Base-by-base conservation (phyloP, 129 eudicot genomes). In the Lactuca saligna region DNA sequence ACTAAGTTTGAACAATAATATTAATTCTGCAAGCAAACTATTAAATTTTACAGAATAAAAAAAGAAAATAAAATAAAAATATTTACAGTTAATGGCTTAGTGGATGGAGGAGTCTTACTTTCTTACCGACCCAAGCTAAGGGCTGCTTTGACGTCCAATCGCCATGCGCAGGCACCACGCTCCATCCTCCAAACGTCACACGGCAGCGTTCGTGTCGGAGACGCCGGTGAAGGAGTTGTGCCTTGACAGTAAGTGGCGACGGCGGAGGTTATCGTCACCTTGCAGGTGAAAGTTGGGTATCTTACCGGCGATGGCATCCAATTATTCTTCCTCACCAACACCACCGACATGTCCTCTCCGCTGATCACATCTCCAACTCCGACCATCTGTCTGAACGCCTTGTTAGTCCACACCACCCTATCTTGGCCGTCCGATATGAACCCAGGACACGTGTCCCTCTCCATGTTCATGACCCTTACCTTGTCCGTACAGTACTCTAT, bases 141-240 rank as follows among this genome's bases (percentile, higher is more conserved):
- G 3, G 97, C 97, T 10, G 95, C 97, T 38, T 86, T 69, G 3
- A 85, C 80, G 42, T 90, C 97, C 62, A 90, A 56, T 78, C 95
- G 81, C 97, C 95, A 90, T 66, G 95, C 97, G 85, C 75, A 82
- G 4, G 79, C 87, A n/a, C 97, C 97, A 38, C 68, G 17, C n/a
- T 77, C 76, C 97, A 90, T 70, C 77, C 80, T 81, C 97, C 92
- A 91, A 35, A 80, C 97, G 58, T 91, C 97, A 67, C 95, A 85
- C 61, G 96, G 95, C 78, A 87, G 72, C 78, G 88, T 85, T 74
- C 54, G n/a, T 5, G 73, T 33, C 44, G 72, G 70, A 35, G 68
- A 60, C 42, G 73, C 17, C 35, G 54, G 35, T 48, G 79, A 46
- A 11, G 54, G 7, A 11, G 20, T 61, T 39, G 69, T 57, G 61